phyloP scores from a whole-genome alignment of 2,329 filamentous ascomycete genomes.

The Penicillium sp. region DNA sequence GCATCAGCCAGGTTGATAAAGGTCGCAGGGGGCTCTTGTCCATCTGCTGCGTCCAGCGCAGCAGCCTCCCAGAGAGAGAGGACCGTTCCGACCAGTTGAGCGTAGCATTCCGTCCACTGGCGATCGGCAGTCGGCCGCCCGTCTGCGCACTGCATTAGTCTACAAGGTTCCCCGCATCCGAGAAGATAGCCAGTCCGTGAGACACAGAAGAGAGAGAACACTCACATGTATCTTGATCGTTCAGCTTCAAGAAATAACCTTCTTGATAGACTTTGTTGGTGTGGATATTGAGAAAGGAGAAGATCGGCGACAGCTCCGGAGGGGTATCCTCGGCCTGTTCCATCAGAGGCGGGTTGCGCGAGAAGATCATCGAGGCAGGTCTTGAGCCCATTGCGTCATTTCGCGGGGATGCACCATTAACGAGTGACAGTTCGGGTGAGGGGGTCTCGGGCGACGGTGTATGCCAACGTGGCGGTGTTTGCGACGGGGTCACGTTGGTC shows the following conservation, averaged over 20 bases:
- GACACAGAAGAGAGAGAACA: conserved; percentile 21
- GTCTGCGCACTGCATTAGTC: conserved; percentile 52
- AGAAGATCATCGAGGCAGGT: conserved; percentile 79
- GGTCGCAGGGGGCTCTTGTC: conserved; percentile 78
- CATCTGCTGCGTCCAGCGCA: conserved; percentile 79
- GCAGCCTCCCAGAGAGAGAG: conserved; percentile 93
- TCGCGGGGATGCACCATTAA: conserved; percentile 38
- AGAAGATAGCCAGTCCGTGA: neutral
- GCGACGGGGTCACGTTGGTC: conserved; percentile 17
- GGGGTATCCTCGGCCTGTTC: conserved; percentile 78
- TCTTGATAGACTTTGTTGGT: conserved; percentile 96
- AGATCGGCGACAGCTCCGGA: conserved; percentile 90
- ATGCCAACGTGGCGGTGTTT: conserved; percentile 25
- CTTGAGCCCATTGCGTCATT: conserved; percentile 55
- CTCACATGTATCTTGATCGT: conserved; percentile 88
- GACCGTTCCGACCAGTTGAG: conserved; percentile 90
- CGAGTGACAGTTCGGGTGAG: conserved; percentile 36
- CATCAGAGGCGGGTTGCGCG: conserved; percentile 80
- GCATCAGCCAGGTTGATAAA: conserved; percentile 98
- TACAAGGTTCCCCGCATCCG: neutral
- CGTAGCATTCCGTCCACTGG: conserved; percentile 94
- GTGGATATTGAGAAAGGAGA: conserved; percentile 89
- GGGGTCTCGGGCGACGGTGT: conserved; percentile 36
- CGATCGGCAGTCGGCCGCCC: conserved; percentile 80
- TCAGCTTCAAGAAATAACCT: conserved; percentile 93